Evolutionary conservation across 176 grass and related monocot species (phyloP).

Genomic region (Stipa capillata): DNA sequence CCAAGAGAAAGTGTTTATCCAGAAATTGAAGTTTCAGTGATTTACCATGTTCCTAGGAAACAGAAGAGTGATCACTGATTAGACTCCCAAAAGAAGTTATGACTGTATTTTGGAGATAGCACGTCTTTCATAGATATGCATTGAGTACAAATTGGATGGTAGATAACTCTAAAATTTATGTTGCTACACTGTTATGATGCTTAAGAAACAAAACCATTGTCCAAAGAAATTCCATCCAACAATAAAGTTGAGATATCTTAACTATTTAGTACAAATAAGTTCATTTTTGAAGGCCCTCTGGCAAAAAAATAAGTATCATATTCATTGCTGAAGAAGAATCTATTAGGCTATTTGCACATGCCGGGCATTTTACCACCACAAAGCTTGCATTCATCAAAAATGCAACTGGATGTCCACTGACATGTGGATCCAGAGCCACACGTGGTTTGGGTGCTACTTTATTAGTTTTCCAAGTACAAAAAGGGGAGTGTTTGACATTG

Average conservation of each 20-base stretch:
- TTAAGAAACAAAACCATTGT: background rate
- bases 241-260: background rate
- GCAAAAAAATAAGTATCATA: background rate
- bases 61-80: background rate
- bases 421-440: background rate
- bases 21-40: conserved; percentile 82
- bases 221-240: background rate
- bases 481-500: no score
- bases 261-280: background rate
- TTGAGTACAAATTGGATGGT: background rate
- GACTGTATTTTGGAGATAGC: background rate
- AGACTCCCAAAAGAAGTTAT: background rate
- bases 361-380: background rate
- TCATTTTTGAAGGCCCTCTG: background rate
- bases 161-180: background rate
- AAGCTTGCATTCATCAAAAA: background rate
- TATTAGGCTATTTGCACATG: background rate
- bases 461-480: background rate
- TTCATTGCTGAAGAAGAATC: background rate
- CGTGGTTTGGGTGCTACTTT: background rate
- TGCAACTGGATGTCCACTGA: background rate
- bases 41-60: conserved; percentile 65
- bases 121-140: background rate
- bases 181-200: background rate
- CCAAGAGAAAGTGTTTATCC: conserved; percentile 78